Conservation (phyloP, 148 eudicot species). For the Limonium bicolor region DNA sequence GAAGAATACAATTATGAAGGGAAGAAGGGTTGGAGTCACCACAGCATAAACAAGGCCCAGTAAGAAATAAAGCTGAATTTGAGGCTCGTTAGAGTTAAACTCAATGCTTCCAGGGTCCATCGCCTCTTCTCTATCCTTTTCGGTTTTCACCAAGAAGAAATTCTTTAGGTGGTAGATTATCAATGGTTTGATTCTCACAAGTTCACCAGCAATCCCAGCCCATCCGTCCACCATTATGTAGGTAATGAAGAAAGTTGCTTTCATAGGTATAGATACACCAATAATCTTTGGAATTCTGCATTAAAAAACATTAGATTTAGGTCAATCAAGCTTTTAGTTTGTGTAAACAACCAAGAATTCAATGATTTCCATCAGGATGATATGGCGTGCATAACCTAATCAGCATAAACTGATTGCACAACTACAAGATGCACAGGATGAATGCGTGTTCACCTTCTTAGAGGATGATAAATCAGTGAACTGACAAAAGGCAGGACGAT, state of each 20-base stretch:
- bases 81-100: conserved; percentile 51
- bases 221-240: conserved; percentile 78
- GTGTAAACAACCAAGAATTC: too few species aligned
- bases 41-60: conserved; percentile 70
- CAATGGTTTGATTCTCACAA: conserved; percentile 50
- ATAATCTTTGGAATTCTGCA: conserved; percentile 51
- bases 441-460: too few species aligned
- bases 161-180: conserved; percentile 39
- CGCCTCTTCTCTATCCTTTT: conserved; percentile 53
- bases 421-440: too few species aligned
- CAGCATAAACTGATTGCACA: too few species aligned
- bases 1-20: conserved; percentile 56
- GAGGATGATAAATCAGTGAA: too few species aligned
- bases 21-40: conserved; percentile 53
- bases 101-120: conserved; percentile 70
- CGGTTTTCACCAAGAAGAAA: conserved; percentile 55
- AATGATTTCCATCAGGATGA: too few species aligned
- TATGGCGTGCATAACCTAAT: too few species aligned
- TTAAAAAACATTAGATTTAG: neutral
- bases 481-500: too few species aligned
- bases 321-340: too few species aligned
- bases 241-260: conserved; percentile 67
- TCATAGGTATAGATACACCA: conserved; percentile 64
- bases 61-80: conserved; percentile 60
- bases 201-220: conserved; percentile 72